Evolutionary conservation across 306 rosid genomes (phyloP).

Genomic region (Vachellia collinsii): DNA sequence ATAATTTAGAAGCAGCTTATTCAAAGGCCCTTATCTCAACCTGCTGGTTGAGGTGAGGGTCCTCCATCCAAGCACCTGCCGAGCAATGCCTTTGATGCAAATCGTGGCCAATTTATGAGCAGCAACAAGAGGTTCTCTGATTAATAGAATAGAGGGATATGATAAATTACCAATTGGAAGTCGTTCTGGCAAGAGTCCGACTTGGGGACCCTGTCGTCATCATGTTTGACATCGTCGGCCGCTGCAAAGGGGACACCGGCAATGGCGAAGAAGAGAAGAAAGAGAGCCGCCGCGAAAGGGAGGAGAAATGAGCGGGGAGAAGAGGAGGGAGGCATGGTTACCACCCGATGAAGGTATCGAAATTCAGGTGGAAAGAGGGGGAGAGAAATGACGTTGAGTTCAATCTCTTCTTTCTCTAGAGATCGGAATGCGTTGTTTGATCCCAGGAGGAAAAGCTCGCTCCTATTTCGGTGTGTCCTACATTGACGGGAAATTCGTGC

Average conservation of each 20-base stretch:
- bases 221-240: slow-evolving; percentile 50
- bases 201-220: slow-evolving; percentile 49
- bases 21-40: neutral
- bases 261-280: slow-evolving; percentile 43
- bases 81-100: neutral
- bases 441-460: neutral
- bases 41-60: neutral
- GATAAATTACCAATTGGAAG: slow-evolving; percentile 61
- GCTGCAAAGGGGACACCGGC: slow-evolving; percentile 34
- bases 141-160: neutral
- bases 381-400: neutral
- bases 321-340: slow-evolving; percentile 48
- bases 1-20: neutral
- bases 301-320: slow-evolving; percentile 2
- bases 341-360: slow-evolving; percentile 21
- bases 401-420: neutral
- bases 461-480: neutral
- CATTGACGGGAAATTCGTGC: slow-evolving; percentile 12
- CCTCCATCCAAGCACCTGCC: neutral
- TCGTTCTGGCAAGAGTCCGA: slow-evolving; percentile 73
- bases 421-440: neutral
- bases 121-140: neutral
- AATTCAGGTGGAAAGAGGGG: slow-evolving; percentile 7
- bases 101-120: neutral
- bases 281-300: slow-evolving; percentile 15